A percentile compares a stretch with the other conserved stretches of the same genome.
Evolutionary conservation across 1,284 basidiomycete species (phyloP).

Genomic region (Nidula niveotomentosa): DNA sequence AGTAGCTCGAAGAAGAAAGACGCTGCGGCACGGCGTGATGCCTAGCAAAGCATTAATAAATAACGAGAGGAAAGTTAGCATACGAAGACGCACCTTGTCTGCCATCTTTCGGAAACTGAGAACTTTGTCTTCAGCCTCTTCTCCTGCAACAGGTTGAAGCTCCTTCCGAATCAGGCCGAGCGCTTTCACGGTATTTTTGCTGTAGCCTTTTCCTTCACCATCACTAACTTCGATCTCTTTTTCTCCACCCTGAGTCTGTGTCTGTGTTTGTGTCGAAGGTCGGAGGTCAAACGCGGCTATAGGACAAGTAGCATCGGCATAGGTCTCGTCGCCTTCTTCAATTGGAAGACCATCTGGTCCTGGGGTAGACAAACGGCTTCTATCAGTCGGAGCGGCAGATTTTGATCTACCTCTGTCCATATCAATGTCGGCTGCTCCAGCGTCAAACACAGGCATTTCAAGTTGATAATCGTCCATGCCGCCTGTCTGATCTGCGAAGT

Average conservation of each 20-base stretch:
- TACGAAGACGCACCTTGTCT: constrained; percentile 54
- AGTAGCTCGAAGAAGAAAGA: constrained; percentile 98
- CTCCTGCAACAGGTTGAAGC: constrained; percentile 56
- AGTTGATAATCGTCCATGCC: constrained; percentile 68
- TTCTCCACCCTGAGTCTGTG: constrained; percentile 33
- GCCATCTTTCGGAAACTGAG: constrained; percentile 77
- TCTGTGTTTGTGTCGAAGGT: constrained; percentile 37
- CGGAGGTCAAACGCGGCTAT: constrained; percentile 84
- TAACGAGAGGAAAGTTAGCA: constrained; percentile 1
- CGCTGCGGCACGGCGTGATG: constrained; percentile 87
- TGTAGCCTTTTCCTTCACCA: constrained; percentile 73
- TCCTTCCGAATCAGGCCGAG: constrained; percentile 81
- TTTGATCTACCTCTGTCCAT: constrained; percentile 37
- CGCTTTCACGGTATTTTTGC: constrained; percentile 91
- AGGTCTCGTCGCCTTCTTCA: constrained; percentile 62
- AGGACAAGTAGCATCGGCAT: constrained; percentile 72
- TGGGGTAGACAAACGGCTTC: constrained; percentile 70
- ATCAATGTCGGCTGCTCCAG: constrained; percentile 22
- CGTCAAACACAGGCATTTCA: constrained; percentile 42
- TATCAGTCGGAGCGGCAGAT: constrained; percentile 48
- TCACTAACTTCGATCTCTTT: constrained; percentile 38
- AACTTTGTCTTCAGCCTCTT: constrained; percentile 49
- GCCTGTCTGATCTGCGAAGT: constrained; percentile 54
- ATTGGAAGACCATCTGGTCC: constrained; percentile 44
- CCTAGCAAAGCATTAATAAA: constrained; percentile 39